Evolutionary conservation across 2,329 filamentous ascomycete species (phyloP), one percentile per base, ranked within the genome.

Genomic region (Fusarium poae): DNA sequence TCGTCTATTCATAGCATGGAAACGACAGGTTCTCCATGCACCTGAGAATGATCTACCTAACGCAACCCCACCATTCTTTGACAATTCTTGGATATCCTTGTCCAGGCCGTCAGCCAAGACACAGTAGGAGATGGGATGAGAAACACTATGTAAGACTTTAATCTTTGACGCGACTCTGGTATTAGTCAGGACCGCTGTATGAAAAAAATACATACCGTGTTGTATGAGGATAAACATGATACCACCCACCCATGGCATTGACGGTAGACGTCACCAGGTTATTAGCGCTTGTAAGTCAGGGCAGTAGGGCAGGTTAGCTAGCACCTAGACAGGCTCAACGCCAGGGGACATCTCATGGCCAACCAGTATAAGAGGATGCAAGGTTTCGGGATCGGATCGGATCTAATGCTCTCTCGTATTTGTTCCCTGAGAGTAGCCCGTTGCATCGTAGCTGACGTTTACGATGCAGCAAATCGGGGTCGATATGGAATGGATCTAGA

Each of bases 1-100:
- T 29, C 37, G 49, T 58, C 61, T 64, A 65, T 49, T 48, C 61
- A 65, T 65, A 65, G 62, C 43, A 43, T 43, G 20, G 21, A 65
- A 39, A 54, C 39, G 46, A 46, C 25, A 29, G 42, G 23, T 55
- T 53, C 52, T 52, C 55, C 58, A 45, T 53, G 58, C 48, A 62
- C 35, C 40, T 53, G 52, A 53, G 25, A 59, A 42, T 30, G 53
- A 59, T 65, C 53, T 46, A 40, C 60, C 29, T 43, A 46, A 30
- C 27, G n/a, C 32, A 40, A 44, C 58, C 60, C 60, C 60, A 63
- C 60, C 62, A 63, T 57, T 15, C 34, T 32, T 32, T 46, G 27
- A 29, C 27, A 34, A 40, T 51, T 51, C 48, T 51, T 51, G 48
- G 48, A 40, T 6, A 63, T 29, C 61, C 61, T 46, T 64, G 61